Base-by-base conservation (phyloP, 768 basidiomycete genomes). In the Mycena vitilis region DNA sequence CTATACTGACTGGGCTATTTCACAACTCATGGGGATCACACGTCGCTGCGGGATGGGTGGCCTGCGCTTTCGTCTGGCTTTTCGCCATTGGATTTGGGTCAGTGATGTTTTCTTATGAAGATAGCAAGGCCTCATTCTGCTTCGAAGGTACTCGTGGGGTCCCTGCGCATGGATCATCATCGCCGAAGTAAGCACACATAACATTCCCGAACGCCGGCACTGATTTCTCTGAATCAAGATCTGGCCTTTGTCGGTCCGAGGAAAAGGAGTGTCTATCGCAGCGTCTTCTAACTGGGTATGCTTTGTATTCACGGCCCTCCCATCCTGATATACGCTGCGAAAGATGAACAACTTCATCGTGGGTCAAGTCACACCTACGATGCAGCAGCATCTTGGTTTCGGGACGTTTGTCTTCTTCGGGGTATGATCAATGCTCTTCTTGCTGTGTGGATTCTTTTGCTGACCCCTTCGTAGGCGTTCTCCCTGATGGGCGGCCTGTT, bases 331-430 rank as follows among this genome's bases (percentile, higher is more conserved):
- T 10, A 6, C 51, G 59, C 20, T 52, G 4, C n/a, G 38, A 40
- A 58, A 89, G 89, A 91, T 92, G 90, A 91, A 92, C 77, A 92
- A 91, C 75, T 92, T 91, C 76, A 92, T 92, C 72, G 87, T 89
- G 63, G 88, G 87, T 12, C 82, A 88, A 76, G 86, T 92, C 13
- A 94, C 92, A 7, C 92, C 92, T 4, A 84, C 88, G 1, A 93
- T 93, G 91, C 78, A 91, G 65, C 72, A 78, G n/a, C 82, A 89
- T 59, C 81, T 92, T 42, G 80, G 85, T 23, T 93, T 87, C 75
- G 90, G 90, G 13, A 93, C 92, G 1, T 93, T 93, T 74, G 83
- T 94, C 49, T 90, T 93, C 81, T 93, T 93, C 75, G 91, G 91
- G 51, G 88, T 89, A 74, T 64, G 85, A 8, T 66, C 11, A 6